Evolutionary conservation across 495 filamentous ascomycete genomes (phyloP).

Genomic region (Polyplosphaeria fusca): DNA sequence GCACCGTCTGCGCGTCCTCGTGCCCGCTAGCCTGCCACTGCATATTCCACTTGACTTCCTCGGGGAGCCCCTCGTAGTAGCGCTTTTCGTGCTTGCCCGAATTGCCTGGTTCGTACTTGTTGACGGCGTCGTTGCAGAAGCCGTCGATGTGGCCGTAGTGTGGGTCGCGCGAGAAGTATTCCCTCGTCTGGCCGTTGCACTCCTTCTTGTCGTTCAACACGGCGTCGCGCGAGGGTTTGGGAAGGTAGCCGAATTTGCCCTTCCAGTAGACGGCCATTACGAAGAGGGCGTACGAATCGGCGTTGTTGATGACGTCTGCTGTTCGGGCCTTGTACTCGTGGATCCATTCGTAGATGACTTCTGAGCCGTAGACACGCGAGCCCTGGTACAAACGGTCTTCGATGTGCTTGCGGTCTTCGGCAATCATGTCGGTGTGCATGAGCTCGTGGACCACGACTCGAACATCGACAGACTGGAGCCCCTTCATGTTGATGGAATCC

Average conservation of each 20-base stretch:
- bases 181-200: background rate
- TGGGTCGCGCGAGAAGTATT: background rate
- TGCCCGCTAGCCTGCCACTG: background rate
- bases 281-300: conserved; percentile 3
- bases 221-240: background rate
- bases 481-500: too few species aligned
- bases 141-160: background rate
- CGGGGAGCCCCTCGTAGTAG: background rate
- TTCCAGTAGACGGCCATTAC: conserved; percentile 8
- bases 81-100: background rate
- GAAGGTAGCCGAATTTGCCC: conserved; percentile 8
- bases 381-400: background rate
- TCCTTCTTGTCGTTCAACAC: background rate
- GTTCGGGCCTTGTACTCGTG: background rate
- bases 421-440: conserved; percentile 3
- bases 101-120: background rate
- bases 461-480: too few species aligned
- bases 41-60: background rate
- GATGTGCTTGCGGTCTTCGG: background rate
- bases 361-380: background rate
- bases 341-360: background rate
- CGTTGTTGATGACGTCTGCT: conserved; percentile 1
- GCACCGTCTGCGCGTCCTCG: background rate
- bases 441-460: conserved; percentile 10
- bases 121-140: conserved; percentile 8